Conservation (phyloP, 2,329 filamentous ascomycete species). For the Aureobasidium lini region DNA sequence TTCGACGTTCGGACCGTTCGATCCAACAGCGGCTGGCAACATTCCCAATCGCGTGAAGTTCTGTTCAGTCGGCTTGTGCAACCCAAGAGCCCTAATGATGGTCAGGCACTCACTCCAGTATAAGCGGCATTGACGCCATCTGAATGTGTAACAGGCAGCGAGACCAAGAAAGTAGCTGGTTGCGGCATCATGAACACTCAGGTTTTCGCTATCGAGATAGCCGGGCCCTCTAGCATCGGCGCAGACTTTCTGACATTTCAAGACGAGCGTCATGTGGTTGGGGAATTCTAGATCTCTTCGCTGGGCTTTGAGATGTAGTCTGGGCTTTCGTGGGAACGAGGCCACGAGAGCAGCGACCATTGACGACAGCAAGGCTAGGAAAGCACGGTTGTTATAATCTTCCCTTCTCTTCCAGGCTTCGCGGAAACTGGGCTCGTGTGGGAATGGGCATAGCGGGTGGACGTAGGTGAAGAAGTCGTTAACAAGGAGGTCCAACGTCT, state of each 20-base stretch:
- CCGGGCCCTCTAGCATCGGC: constrained; percentile 57
- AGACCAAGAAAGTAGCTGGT: constrained; percentile 71
- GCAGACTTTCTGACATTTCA: constrained; percentile 63
- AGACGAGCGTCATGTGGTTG: constrained; percentile 60
- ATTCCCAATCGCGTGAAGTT: constrained; percentile 32
- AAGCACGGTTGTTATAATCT: constrained; percentile 58
- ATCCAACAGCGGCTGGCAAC: constrained; percentile 30
- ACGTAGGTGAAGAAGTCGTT: constrained; percentile 82
- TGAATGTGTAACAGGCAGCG: constrained; percentile 58
- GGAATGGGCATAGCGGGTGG: constrained; percentile 68
- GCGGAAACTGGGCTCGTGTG: constrained; percentile 70
- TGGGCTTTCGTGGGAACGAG: constrained; percentile 65
- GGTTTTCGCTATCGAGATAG: constrained; percentile 46
- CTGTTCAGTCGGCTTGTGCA: constrained; percentile 49
- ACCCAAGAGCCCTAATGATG: constrained; percentile 60
- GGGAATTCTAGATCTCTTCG: constrained; percentile 59
- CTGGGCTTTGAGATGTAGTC: constrained; percentile 61
- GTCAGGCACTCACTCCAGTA: constrained; percentile 67
- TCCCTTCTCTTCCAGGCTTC: constrained; percentile 59
- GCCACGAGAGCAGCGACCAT: constrained; percentile 70
- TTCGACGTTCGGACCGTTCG: constrained; percentile 30
- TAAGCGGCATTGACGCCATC: constrained; percentile 58
- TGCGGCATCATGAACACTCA: constrained; percentile 56
- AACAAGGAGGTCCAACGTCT: constrained; percentile 60
- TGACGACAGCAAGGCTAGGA: constrained; percentile 62